Base-by-base conservation (phyloP, 140 eudicot species). In the Erigeron philadelphicus region DNA sequence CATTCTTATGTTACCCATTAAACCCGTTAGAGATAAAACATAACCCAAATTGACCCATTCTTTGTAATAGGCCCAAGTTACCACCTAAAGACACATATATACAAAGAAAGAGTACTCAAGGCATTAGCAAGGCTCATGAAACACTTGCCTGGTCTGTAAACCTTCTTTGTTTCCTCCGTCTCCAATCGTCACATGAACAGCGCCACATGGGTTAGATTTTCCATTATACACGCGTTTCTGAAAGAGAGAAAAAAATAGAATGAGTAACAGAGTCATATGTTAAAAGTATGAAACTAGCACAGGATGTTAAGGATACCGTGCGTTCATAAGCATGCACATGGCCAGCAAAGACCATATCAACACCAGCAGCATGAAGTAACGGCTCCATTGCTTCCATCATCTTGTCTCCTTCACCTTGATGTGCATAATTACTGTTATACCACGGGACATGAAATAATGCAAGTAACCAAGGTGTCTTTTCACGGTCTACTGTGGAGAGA, bases 321-420 rank as follows among this genome's bases (percentile, higher is more conserved):
- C 96, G 96, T 66, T 92, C 98, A 80, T 92, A 92, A 72, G 98
- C 98, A 83, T 88, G 98, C 61, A 92, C 98, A 67, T 92, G 98
- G 68, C 98, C 98, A 12, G 96, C 88, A 66, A 88, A 71, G 67
- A 86, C 85, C 52, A 92, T 68, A 90, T 92, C 98, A 13, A 82
- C 96, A 75, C 98, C 95, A 81, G 98, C 98, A 71, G 85, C 88
- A 76, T 89, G 55, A 40, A 92, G 86, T 82, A 92, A 78, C 1
- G 89, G 93, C 70, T 92, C 98, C 95, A 92, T 84, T 47, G 86
- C 79, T 70, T 84, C 68, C 98, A 79, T 92, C 98, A 92, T 92
- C 72, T 67, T 25, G 61, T 86, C 87, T 7, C 95, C 98, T 83
- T 86, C 96, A 70, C 88, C 74, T 78, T 88, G 96, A 80, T 92